Evolutionary conservation across 352 stramenopile species (phyloP), one percentile per base, ranked within the genome.

Genomic region (Globisporangium okanoganense): DNA sequence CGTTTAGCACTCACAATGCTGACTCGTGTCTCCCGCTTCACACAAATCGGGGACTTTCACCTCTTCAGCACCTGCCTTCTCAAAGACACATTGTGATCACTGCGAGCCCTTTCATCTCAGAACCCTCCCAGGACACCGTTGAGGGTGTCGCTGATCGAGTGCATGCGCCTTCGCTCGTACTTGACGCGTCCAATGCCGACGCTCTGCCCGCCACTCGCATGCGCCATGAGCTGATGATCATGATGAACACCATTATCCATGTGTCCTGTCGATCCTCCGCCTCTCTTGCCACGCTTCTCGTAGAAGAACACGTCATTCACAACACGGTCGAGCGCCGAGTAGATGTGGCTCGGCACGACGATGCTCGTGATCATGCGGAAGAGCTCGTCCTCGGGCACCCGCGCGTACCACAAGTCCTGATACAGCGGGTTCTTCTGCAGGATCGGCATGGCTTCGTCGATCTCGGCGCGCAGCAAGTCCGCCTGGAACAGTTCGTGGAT

Each of bases 291-390:
- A 2, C 75, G 76, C 61, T 92, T 92, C 41, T 92, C 79, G 58
- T 89, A 95, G 52, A 94, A 95, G 62, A 93, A 93, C 1, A 92
- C 85, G 54, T 93, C 81, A 38, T 93, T 88, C 43, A 93, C 80
- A 8, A 92, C 80, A 1, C 79, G 78, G 54, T 94, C 79, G 14
- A 96, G 69, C 2, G 75, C 75, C 38, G 78, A 75, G 45, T 85
- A 87, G 13, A 95, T 78, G 22, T 91, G 75, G 29, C 69, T 82
- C 3, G 87, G 82, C 0, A 94, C 79, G 5, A 70, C 71, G 31
- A 94, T 81, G 13, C 70, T 72, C 2, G 76, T 64, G 24, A 94
- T 82, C 1, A 74, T 76, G 7, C 72, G 71, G 56, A 96, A 96
- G 7, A 96, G 65, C 51, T 78, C 67, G 12, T 92, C 78, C 56